These are phyloP conservation scores for Cynanchum wilfordii DNA, from an alignment of 257 asterid genomes.

Conservation along the genomic window DNA sequence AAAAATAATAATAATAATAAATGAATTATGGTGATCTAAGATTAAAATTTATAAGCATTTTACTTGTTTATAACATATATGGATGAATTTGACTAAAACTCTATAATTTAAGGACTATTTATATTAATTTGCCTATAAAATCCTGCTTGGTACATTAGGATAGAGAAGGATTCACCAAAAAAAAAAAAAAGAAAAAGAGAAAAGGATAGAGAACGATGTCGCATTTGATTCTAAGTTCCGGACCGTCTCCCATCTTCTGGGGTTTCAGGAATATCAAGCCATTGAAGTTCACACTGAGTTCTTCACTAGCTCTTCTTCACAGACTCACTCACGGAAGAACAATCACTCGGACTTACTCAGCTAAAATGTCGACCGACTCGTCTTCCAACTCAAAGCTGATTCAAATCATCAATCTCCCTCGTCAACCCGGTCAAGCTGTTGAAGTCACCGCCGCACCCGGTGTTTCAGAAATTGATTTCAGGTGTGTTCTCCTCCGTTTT, in stretches of 20 bases:
- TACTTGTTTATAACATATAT: no score
- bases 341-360: slow-evolving; percentile 16
- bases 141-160: background rate
- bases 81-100: no score
- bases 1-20: no score
- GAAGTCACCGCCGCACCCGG: slow-evolving; percentile 62
- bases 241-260: slow-evolving; percentile 1
- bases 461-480: slow-evolving; percentile 64
- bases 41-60: no score
- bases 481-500: slow-evolving; percentile 29
- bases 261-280: slow-evolving; percentile 17
- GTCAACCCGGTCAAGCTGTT: slow-evolving; percentile 56
- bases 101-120: no score
- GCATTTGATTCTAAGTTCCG: background rate
- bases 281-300: slow-evolving; percentile 16
- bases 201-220: slow-evolving; percentile 15
- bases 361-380: slow-evolving; percentile 52
- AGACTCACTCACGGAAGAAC: slow-evolving; percentile 10
- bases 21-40: no score
- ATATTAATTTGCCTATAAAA: background rate
- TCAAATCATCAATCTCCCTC: slow-evolving; percentile 51
- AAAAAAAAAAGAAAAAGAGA: no score
- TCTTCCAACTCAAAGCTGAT: slow-evolving; percentile 29
- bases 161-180: slow-evolving; percentile 18
- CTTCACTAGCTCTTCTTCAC: slow-evolving; percentile 14